Conservation (phyloP, 2,329 filamentous ascomycete species). For the Trichoderma sp. region DNA sequence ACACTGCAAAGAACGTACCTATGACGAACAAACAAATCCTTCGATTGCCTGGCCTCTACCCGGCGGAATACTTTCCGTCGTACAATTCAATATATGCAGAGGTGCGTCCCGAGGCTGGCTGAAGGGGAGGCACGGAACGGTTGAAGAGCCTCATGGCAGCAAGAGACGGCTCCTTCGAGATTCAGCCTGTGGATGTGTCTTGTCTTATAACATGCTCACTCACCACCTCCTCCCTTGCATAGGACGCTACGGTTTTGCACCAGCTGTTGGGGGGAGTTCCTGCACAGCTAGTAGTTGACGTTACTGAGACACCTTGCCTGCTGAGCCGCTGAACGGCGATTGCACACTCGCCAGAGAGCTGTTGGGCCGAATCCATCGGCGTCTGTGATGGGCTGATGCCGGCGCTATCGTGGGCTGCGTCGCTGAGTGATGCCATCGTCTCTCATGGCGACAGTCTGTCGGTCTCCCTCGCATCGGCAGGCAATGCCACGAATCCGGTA, state of each 20-base stretch:
- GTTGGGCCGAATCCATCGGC: slow-evolving; percentile 3
- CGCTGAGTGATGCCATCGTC: slow-evolving; percentile 10
- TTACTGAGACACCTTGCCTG: background rate
- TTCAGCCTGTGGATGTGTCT: background rate
- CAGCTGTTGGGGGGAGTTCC: slow-evolving; percentile 1
- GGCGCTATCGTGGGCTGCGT: slow-evolving; percentile 15
- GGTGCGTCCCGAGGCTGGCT: background rate
- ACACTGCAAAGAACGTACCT: background rate
- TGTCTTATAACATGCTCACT: slow-evolving; percentile 10
- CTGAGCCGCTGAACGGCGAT: background rate
- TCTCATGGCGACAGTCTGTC: slow-evolving; percentile 6
- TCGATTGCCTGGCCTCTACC: background rate
- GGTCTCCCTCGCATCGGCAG: background rate
- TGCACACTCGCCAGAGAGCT: background rate
- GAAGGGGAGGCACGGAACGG: background rate
- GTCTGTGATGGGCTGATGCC: slow-evolving; percentile 20
- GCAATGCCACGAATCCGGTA: slow-evolving; percentile 28
- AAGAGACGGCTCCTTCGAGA: background rate
- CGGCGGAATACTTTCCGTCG: background rate
- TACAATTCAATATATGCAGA: background rate
- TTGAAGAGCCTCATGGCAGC: background rate
- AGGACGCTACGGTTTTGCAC: background rate
- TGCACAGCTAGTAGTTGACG: background rate
- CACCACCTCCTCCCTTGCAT: slow-evolving; percentile 22
- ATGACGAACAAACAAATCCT: slow-evolving; percentile 5